These are phyloP conservation scores for Solanum chmielewskii DNA, from an alignment of 257 asterid genomes.

Conservation along the genomic window DNA sequence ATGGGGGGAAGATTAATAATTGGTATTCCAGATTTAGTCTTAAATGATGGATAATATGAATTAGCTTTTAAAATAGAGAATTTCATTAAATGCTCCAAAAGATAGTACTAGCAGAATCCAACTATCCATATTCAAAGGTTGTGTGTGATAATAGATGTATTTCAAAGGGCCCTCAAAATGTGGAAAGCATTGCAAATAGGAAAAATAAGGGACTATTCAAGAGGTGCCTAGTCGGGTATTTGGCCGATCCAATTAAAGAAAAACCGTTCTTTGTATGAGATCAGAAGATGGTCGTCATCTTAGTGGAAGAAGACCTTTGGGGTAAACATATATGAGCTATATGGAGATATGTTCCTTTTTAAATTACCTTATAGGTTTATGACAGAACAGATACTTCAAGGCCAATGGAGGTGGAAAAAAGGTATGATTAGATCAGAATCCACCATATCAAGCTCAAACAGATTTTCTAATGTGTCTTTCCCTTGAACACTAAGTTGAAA, in stretches of 20 bases:
- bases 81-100: neutral
- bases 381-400: too few species aligned
- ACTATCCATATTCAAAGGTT: neutral
- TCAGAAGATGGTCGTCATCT: too few species aligned
- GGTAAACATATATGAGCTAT: too few species aligned
- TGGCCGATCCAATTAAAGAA: too few species aligned
- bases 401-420: too few species aligned
- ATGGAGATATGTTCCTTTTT: too few species aligned
- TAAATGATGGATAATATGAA: neutral
- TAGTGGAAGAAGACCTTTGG: too few species aligned
- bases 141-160: neutral
- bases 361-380: too few species aligned
- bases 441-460: neutral
- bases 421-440: neutral
- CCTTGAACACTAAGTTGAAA: neutral
- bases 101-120: neutral
- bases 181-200: neutral
- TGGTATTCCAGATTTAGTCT: neutral
- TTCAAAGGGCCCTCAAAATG: neutral
- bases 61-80: neutral
- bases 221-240: too few species aligned
- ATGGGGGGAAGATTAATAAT: neutral
- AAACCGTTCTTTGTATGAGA: too few species aligned
- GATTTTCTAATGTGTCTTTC: neutral
- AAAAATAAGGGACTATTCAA: too few species aligned